These are phyloP conservation scores for Daldinia grandis DNA, from an alignment of 495 filamentous ascomycete species.

Conservation along the genomic window DNA sequence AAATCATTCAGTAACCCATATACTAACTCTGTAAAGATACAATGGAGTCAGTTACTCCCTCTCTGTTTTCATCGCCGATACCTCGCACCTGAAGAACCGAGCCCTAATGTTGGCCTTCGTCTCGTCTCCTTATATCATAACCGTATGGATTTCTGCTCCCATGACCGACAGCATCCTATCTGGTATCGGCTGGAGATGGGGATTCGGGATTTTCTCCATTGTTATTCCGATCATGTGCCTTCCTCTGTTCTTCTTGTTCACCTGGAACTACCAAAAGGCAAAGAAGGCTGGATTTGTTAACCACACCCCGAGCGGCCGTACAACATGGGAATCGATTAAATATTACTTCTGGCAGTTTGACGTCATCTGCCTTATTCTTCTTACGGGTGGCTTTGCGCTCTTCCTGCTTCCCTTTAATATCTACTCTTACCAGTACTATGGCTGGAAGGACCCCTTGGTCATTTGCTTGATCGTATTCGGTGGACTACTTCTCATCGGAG, in stretches of 20 bases:
- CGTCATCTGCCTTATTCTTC: constrained; percentile 59
- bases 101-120: constrained; percentile 68
- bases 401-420: constrained; percentile 71
- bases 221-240: constrained; percentile 63
- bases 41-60: constrained; percentile 67
- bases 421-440: constrained; percentile 54
- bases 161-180: constrained; percentile 56
- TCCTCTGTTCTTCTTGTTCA: constrained; percentile 64
- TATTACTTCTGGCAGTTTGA: constrained; percentile 69
- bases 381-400: constrained; percentile 64
- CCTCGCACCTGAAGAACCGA: constrained; percentile 69
- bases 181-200: constrained; percentile 67
- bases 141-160: constrained; percentile 61
- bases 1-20: neutral
- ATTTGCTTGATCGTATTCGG: constrained; percentile 67
- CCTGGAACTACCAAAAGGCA: constrained; percentile 62
- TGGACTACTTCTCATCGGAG: constrained; percentile 58
- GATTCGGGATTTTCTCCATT: constrained; percentile 68
- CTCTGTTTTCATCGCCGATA: constrained; percentile 72
- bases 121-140: constrained; percentile 72
- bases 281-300: constrained; percentile 55
- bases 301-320: constrained; percentile 56
- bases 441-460: constrained; percentile 61
- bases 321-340: constrained; percentile 54
- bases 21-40: constrained; percentile 50